phyloP scores from a whole-genome alignment of 2,329 filamentous ascomycete genomes.

The Scopulariopsis brevicaulis region DNA sequence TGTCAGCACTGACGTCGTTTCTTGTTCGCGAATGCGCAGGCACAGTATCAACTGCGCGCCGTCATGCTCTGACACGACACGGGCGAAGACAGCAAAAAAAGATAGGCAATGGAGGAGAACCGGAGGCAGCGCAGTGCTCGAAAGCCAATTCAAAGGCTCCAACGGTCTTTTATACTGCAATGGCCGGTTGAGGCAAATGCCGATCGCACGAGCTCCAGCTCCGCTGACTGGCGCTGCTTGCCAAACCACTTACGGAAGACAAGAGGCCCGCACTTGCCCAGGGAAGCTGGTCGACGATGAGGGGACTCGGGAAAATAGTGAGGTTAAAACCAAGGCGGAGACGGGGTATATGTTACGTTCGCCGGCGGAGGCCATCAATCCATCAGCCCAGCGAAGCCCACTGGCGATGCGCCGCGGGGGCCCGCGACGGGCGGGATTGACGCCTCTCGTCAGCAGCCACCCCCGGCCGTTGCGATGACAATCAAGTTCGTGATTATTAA shows the following conservation, averaged over 20 bases:
- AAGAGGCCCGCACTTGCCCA: neutral
- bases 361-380: neutral
- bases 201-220: neutral
- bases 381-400: neutral
- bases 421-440: neutral
- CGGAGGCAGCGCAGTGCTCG: neutral
- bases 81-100: neutral
- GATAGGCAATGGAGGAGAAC: neutral
- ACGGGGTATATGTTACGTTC: neutral
- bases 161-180: neutral
- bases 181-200: neutral
- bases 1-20: slow-evolving; percentile 4
- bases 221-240: neutral
- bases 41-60: neutral
- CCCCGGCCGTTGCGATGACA: neutral
- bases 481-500: slow-evolving; percentile 4
- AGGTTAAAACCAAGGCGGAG: neutral
- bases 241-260: neutral
- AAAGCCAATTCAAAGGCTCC: neutral
- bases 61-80: neutral
- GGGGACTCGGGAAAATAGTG: neutral
- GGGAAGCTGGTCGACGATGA: neutral
- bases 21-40: neutral
- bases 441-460: neutral
- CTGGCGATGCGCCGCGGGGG: neutral